Evolutionary conservation across 495 filamentous ascomycete genomes (phyloP), one percentile per base, ranked within the genome.

Genomic region (Neurospora sublineolata): DNA sequence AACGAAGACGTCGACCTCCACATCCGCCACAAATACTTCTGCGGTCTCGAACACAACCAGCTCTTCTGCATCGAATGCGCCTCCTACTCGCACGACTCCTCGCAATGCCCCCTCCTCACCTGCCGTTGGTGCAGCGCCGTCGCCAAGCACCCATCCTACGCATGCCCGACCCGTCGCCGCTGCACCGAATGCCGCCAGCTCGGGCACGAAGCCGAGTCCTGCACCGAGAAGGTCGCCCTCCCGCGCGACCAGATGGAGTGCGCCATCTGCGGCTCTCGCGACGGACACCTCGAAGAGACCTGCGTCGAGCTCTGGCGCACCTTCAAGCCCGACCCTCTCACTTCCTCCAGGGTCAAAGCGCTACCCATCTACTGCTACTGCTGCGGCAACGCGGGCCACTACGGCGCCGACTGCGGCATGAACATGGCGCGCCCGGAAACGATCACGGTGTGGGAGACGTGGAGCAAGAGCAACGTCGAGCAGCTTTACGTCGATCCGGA

Each of bases 311-410:
- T 83, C n/a, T 84, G 78, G 80, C 79, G 79, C 38, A 82, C 73
- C 30, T 85, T 80, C 71, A 67, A 46, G 7, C 73, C 74, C 4
- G 67, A 75, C 27, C 64, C 72, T 11, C 67, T 69, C 12, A 68
- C 38, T 6, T 70, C 73, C 33, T 79, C 72, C 40, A 83, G 79
- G 44, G 82, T 85, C 46, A 78, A 77, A 37, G 70, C 70, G 33
- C 73, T 85, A 9, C 81, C 82, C 0, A 70, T 76, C 0, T 85
- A 77, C 68, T 86, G 84, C 69, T 83, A 82, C 69, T 72, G 70
- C 37, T 86, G 84, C 70, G 84, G 83, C 30, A 69, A 46, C 5
- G 71, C 75, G 20, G 75, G 76, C 4, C 84, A 85, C 69, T 83
- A 82, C 68, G 79, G 79, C 3, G 68, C 74, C 2, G 82, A 80